Evolutionary conservation across 305 asterid genomes (phyloP).

Genomic region (Solanum aculeatissimum): DNA sequence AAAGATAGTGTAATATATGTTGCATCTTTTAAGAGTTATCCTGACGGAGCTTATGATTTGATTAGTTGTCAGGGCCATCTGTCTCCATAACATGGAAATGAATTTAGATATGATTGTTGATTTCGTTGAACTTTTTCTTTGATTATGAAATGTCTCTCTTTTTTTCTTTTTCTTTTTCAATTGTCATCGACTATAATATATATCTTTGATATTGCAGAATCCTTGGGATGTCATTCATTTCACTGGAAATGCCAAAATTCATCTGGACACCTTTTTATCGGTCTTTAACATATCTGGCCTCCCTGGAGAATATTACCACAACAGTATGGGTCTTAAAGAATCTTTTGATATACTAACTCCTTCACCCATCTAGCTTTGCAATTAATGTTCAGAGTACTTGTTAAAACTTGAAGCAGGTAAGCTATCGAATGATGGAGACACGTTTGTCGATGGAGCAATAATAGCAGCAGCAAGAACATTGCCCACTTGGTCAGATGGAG

Average conservation of each 20-base stretch:
- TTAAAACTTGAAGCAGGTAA: conserved; percentile 37
- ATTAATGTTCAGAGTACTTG: conserved; percentile 2
- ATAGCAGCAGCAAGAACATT: conserved; percentile 90
- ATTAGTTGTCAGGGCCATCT: background rate
- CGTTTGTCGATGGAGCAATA: conserved; percentile 84
- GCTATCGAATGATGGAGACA: conserved; percentile 41
- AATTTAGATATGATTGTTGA: background rate
- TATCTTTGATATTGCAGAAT: conserved; percentile 48
- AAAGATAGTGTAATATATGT: background rate
- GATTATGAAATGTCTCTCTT: background rate
- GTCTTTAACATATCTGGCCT: conserved; percentile 84
- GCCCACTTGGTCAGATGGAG: conserved; percentile 91
- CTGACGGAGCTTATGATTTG: background rate
- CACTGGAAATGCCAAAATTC: conserved; percentile 62
- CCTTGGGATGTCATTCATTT: conserved; percentile 92
- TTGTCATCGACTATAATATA: background rate
- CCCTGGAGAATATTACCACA: conserved; percentile 78
- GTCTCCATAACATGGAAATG: background rate
- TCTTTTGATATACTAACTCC: background rate
- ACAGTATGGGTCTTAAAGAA: conserved; percentile 28
- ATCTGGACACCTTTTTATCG: conserved; percentile 82
- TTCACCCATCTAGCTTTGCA: background rate
- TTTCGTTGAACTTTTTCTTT: background rate
- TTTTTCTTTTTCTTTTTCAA: background rate
- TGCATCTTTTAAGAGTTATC: background rate